Evolutionary conservation across 768 basidiomycete genomes (phyloP).

Genomic region (Rhodotorula graminis): DNA sequence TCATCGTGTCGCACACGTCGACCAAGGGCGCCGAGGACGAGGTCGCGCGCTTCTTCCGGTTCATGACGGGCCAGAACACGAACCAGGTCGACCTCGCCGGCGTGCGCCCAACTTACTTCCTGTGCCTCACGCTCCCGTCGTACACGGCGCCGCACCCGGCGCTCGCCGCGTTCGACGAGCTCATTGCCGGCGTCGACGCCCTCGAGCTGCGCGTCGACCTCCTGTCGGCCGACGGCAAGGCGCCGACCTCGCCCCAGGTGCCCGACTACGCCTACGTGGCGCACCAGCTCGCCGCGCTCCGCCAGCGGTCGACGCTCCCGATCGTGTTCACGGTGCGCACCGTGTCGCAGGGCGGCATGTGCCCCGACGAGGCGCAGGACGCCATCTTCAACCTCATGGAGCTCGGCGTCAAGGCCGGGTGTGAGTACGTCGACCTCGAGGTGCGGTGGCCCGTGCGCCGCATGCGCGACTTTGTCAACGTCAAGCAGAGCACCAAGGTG

Average conservation of each 20-base stretch:
- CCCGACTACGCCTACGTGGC: constrained; percentile 70
- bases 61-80: constrained; percentile 67
- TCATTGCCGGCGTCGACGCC: constrained; percentile 81
- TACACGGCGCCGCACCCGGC: constrained; percentile 50
- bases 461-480: constrained; percentile 58
- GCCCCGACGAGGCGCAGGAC: constrained; percentile 70
- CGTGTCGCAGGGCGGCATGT: constrained; percentile 79
- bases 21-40: constrained; percentile 52
- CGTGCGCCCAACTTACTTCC: constrained; percentile 77
- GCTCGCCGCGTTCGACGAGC: constrained; percentile 62
- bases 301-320: constrained; percentile 71
- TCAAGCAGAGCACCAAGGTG: constrained; percentile 69
- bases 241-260: constrained; percentile 54
- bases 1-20: constrained; percentile 29
- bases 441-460: constrained; percentile 63
- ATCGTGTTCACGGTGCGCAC: constrained; percentile 90
- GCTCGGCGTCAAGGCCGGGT: constrained; percentile 72
- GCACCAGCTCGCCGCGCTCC: constrained; percentile 70
- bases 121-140: constrained; percentile 82
- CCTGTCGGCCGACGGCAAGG: constrained; percentile 54
- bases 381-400: constrained; percentile 70
- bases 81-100: constrained; percentile 52
- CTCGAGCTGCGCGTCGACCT: constrained; percentile 92
- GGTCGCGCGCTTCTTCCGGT: constrained; percentile 77
- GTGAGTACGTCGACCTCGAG: constrained; percentile 92